These are phyloP conservation scores for Globisporangium iwayamae DNA, from an alignment of 352 stramenopile genomes.

Conservation along the genomic window DNA sequence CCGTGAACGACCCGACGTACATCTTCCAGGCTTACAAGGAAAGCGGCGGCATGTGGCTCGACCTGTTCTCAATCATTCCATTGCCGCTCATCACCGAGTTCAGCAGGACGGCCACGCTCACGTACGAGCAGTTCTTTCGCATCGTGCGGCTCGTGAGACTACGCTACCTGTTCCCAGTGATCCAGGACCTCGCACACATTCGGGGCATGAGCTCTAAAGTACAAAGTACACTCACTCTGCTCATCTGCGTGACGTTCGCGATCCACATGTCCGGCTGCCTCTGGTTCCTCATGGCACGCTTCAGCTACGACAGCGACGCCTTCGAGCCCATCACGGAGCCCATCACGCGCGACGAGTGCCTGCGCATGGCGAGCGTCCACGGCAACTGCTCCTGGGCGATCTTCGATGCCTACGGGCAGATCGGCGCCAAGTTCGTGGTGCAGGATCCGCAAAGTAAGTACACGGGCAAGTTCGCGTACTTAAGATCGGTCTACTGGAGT, in stretches of 20 bases:
- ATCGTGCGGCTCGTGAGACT: slow-evolving; percentile 49
- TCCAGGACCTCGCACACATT: slow-evolving; percentile 55
- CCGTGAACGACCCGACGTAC: slow-evolving; percentile 54
- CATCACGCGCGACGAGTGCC: slow-evolving; percentile 40
- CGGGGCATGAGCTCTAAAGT: slow-evolving; percentile 57
- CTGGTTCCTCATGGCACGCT: slow-evolving; percentile 71
- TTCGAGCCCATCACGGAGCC: slow-evolving; percentile 25
- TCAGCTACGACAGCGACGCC: slow-evolving; percentile 35
- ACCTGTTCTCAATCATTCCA: slow-evolving; percentile 57
- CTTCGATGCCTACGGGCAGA: slow-evolving; percentile 64
- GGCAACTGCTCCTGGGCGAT: slow-evolving; percentile 75
- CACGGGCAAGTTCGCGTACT: slow-evolving; percentile 55
- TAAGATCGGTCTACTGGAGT: slow-evolving; percentile 71
- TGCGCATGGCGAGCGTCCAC: slow-evolving; percentile 38
- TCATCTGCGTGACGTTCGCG: slow-evolving; percentile 60
- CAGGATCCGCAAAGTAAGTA: slow-evolving; percentile 37
- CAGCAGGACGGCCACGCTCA: slow-evolving; percentile 27
- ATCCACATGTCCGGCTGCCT: slow-evolving; percentile 63
- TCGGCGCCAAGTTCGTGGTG: slow-evolving; percentile 39
- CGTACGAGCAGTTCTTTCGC: slow-evolving; percentile 41
- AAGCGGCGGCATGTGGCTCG: slow-evolving; percentile 39
- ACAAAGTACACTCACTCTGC: slow-evolving; percentile 47
- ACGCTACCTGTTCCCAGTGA: slow-evolving; percentile 40
- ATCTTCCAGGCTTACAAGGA: slow-evolving; percentile 68
- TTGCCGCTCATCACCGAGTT: slow-evolving; percentile 55